A percentile compares a stretch with the other conserved stretches of the same genome.
These are phyloP conservation scores for Scenedesmus sp. DNA, from an alignment of 163 green algal genomes.

Conservation along the genomic window DNA sequence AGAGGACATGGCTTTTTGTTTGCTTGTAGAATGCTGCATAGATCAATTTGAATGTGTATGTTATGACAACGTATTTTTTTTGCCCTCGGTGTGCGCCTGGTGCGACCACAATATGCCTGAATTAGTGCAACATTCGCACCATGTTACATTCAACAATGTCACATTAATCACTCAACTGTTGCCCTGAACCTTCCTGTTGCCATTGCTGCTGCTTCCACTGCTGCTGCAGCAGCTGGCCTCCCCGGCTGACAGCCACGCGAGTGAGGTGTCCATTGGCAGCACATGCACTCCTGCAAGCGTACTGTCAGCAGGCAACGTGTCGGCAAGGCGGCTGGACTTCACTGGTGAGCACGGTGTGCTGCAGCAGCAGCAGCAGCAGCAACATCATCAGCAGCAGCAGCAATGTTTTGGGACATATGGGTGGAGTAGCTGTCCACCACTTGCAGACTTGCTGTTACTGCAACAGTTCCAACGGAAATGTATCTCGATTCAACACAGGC, in stretches of 20 bases:
- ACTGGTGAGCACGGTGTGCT: not conserved
- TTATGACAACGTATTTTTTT: not conserved
- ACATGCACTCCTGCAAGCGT: conserved; percentile 12
- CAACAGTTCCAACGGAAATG: not conserved
- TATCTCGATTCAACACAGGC: not conserved
- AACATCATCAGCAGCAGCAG: not conserved
- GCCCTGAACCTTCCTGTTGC: not conserved
- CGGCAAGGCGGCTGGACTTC: conserved; percentile 34
- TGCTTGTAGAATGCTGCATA: no score
- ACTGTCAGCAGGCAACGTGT: not conserved
- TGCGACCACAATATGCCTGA: not conserved
- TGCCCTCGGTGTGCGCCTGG: not conserved
- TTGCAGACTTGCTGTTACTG: not conserved
- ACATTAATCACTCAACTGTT: no score
- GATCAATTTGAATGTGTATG: not conserved
- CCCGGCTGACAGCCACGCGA: conserved; percentile 40
- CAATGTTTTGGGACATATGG: not conserved
- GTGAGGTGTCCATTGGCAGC: conserved; percentile 52
- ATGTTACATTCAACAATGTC: no score
- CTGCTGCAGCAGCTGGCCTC: not conserved
- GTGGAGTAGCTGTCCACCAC: not conserved
- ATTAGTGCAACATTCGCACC: not conserved
- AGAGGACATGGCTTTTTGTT: no score
- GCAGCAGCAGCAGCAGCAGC: not conserved
- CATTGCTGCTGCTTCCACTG: not conserved